These are phyloP conservation scores for Aureobasidium zeae DNA, from an alignment of 2,329 filamentous ascomycete genomes.

Conservation along the genomic window DNA sequence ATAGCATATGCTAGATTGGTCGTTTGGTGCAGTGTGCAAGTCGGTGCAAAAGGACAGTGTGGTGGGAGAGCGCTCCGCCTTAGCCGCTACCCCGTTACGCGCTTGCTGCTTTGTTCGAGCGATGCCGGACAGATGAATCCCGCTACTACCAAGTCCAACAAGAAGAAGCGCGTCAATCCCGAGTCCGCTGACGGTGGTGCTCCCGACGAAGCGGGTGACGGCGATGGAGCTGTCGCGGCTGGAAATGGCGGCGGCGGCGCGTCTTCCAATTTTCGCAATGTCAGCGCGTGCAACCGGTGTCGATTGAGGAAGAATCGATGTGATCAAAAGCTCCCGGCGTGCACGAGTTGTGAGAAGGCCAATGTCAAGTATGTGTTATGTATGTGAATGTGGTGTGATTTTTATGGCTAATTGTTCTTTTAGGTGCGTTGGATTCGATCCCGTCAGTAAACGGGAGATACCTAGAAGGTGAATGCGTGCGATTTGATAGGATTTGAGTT, in stretches of 20 bases:
- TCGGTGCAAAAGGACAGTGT: not conserved
- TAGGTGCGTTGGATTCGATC: conserved; percentile 82
- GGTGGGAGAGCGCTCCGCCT: conserved; percentile 8
- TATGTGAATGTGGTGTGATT: not conserved
- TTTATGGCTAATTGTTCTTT: not conserved
- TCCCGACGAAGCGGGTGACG: not conserved
- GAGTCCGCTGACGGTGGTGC: not conserved
- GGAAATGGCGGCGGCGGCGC: conserved; percentile 32
- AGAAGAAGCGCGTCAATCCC: conserved; percentile 16
- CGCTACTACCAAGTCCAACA: conserved; percentile 10
- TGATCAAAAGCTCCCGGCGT: conserved; percentile 85
- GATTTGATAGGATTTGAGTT: not conserved
- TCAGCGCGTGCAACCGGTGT: conserved; percentile 91
- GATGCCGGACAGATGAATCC: conserved; percentile 16
- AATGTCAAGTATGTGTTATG: conserved; percentile 49
- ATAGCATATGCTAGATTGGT: not conserved
- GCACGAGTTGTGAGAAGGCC: conserved; percentile 88
- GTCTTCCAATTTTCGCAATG: conserved; percentile 54
- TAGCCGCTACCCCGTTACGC: conserved; percentile 11
- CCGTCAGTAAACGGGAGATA: conserved; percentile 92
- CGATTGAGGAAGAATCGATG: conserved; percentile 88
- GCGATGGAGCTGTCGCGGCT: not conserved
- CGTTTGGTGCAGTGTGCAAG: no score
- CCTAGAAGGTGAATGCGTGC: conserved; percentile 64
- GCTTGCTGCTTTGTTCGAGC: conserved; percentile 5